Evolutionary conservation across 352 stramenopile genomes (phyloP).

Genomic region (Saprolegnia parasitica): DNA sequence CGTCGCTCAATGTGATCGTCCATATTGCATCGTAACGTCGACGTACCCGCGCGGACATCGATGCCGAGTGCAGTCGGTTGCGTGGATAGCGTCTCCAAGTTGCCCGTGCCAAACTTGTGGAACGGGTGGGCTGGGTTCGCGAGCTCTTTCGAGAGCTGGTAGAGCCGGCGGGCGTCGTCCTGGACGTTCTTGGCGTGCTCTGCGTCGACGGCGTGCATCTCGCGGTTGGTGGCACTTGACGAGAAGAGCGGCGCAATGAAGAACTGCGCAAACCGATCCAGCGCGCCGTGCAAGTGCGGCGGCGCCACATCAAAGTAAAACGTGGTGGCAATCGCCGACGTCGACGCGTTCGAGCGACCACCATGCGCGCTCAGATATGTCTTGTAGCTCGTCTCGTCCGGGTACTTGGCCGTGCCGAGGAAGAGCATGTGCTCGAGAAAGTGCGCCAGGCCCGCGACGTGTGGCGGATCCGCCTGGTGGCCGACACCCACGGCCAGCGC

Average conservation of each 20-base stretch:
- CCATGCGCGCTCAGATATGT: constrained; percentile 91
- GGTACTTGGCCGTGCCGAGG: constrained; percentile 94
- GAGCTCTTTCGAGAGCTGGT: constrained; percentile 79
- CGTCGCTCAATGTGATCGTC: not conserved
- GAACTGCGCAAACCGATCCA: constrained; percentile 98
- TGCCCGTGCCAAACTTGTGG: constrained; percentile 89
- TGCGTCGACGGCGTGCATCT: constrained; percentile 95
- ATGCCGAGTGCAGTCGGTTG: constrained; percentile 39
- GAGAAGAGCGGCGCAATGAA: constrained; percentile 96
- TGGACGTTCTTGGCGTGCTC: constrained; percentile 96
- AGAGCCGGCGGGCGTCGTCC: constrained; percentile 84
- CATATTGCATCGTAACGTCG: not conserved
- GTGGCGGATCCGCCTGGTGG: constrained; percentile 82
- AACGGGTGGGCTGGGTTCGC: constrained; percentile 74
- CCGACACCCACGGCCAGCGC: constrained; percentile 95
- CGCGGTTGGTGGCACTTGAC: constrained; percentile 83
- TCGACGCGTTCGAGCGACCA: constrained; percentile 95
- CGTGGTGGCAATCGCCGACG: constrained; percentile 93
- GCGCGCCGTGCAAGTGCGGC: constrained; percentile 63
- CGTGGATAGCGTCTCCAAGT: constrained; percentile 69
- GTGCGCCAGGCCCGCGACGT: constrained; percentile 85
- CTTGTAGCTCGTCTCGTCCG: constrained; percentile 93
- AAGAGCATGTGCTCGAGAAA: constrained; percentile 98
- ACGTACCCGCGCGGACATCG: constrained; percentile 39
- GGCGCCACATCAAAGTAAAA: constrained; percentile 96